Conservation (phyloP, 2,329 filamentous ascomycete species). For the Epichloe gansuensis region DNA sequence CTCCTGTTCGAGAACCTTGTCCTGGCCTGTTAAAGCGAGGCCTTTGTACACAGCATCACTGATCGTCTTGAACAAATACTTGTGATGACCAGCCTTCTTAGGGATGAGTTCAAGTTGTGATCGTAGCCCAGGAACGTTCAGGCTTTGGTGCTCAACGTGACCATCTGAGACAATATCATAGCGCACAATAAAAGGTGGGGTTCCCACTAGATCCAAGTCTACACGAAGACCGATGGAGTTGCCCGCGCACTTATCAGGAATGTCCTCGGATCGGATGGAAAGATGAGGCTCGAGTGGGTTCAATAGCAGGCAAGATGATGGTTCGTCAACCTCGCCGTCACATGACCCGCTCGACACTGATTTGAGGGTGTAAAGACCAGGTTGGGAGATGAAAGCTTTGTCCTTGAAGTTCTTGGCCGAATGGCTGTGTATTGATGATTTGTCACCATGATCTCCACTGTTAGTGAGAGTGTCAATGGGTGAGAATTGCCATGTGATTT, state of each 20-base stretch:
- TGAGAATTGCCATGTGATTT: slow-evolving; percentile 71
- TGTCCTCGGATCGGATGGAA: slow-evolving; percentile 61
- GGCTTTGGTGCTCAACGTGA: slow-evolving; percentile 39
- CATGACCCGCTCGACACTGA: slow-evolving; percentile 73
- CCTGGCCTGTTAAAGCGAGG: slow-evolving; percentile 47
- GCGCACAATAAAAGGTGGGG: slow-evolving; percentile 74
- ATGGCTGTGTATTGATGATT: slow-evolving; percentile 44
- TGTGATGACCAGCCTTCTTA: slow-evolving; percentile 68
- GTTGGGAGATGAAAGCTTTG: slow-evolving; percentile 55
- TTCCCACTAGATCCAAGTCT: slow-evolving; percentile 80
- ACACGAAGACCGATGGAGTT: slow-evolving; percentile 86
- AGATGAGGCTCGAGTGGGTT: slow-evolving; percentile 84
- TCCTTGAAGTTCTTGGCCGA: slow-evolving; percentile 50
- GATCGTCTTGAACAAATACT: slow-evolving; percentile 72
- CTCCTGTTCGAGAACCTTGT: slow-evolving; percentile 65
- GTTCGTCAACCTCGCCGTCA: slow-evolving; percentile 79
- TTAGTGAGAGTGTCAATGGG: slow-evolving; percentile 57
- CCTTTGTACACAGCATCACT: slow-evolving; percentile 70
- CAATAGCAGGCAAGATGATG: slow-evolving; percentile 81
- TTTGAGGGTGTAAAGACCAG: slow-evolving; percentile 78
- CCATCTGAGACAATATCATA: slow-evolving; percentile 62
- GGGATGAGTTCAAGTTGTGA: slow-evolving; percentile 80
- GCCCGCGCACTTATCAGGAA: slow-evolving; percentile 89
- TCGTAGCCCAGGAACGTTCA: slow-evolving; percentile 57
- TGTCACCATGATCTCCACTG: slow-evolving; percentile 55